Evolutionary conservation across 257 asterid genomes (phyloP).

Genomic region (Salvia rosmarinus): DNA sequence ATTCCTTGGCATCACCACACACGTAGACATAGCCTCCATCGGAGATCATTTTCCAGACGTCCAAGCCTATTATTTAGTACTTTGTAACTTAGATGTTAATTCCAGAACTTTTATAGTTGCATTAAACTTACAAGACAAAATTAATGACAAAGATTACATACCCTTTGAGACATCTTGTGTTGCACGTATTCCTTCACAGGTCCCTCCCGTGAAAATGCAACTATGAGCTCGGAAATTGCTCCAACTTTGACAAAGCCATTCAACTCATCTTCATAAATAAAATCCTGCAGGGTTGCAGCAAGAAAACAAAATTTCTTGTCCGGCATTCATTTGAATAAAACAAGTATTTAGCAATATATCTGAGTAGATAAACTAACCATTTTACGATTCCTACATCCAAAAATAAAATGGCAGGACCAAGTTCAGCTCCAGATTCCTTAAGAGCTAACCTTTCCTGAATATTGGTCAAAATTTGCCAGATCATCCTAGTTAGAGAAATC

Average conservation of each 20-base stretch:
- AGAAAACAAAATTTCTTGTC: neutral
- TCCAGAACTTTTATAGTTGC: neutral
- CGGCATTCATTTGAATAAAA: neutral
- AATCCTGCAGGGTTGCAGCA: constrained; percentile 62
- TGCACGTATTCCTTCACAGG: constrained; percentile 85
- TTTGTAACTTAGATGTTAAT: constrained; percentile 8
- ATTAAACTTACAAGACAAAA: neutral
- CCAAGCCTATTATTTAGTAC: constrained; percentile 55
- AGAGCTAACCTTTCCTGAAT: constrained; percentile 91
- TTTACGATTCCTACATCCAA: constrained; percentile 94
- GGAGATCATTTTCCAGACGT: constrained; percentile 77
- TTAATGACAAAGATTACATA: constrained; percentile 29
- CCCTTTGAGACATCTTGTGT: constrained; percentile 89
- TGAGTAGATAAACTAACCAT: constrained; percentile 60
- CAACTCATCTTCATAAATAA: constrained; percentile 76
- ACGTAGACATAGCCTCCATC: constrained; percentile 80
- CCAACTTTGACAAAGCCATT: constrained; percentile 70
- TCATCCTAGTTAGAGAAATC: constrained; percentile 19
- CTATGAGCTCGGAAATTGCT: constrained; percentile 70
- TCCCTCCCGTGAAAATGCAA: constrained; percentile 96
- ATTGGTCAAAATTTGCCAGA: constrained; percentile 9
- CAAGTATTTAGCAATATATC: constrained; percentile 17
- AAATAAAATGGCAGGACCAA: constrained; percentile 81
- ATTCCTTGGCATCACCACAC: constrained; percentile 98
- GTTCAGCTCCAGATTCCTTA: constrained; percentile 80